These are phyloP conservation scores for Lachancea mirantina DNA, from an alignment of 805 yeast species.

Conservation along the genomic window DNA sequence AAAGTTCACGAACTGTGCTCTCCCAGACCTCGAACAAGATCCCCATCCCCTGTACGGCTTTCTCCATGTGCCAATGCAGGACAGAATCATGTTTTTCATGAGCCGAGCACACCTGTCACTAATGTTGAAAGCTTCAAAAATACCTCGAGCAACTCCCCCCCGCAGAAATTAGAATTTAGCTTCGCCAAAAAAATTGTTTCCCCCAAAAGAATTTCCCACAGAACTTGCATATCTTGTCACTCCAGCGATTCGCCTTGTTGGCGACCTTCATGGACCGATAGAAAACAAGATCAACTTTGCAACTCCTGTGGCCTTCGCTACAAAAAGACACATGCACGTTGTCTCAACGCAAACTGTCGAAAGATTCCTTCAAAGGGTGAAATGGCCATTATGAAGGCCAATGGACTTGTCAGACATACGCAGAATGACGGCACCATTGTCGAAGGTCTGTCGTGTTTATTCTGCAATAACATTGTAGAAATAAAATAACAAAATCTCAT, in stretches of 20 bases:
- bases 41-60: not conserved
- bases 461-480: slow-evolving; percentile 22
- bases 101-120: no score
- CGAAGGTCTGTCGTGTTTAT: slow-evolving; percentile 46
- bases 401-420: slow-evolving; percentile 41
- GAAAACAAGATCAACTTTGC: slow-evolving; percentile 87
- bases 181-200: slow-evolving; percentile 20
- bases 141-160: not conserved
- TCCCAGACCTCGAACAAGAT: slow-evolving; percentile 1
- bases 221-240: slow-evolving; percentile 85
- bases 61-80: no score
- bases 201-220: slow-evolving; percentile 17
- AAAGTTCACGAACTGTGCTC: slow-evolving; percentile 1
- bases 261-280: slow-evolving; percentile 91
- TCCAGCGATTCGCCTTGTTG: slow-evolving; percentile 93
- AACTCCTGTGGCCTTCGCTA: slow-evolving; percentile 93
- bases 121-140: no score
- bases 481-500: not conserved
- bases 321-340: slow-evolving; percentile 89
- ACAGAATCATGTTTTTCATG: no score
- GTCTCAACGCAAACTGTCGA: slow-evolving; percentile 66
- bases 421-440: slow-evolving; percentile 25
- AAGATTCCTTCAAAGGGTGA: slow-evolving; percentile 96
- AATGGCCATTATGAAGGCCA: slow-evolving; percentile 77
- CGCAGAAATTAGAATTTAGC: no score